phyloP scores from a whole-genome alignment of 164 flowering plant genomes.

The Brasenia schreberi region DNA sequence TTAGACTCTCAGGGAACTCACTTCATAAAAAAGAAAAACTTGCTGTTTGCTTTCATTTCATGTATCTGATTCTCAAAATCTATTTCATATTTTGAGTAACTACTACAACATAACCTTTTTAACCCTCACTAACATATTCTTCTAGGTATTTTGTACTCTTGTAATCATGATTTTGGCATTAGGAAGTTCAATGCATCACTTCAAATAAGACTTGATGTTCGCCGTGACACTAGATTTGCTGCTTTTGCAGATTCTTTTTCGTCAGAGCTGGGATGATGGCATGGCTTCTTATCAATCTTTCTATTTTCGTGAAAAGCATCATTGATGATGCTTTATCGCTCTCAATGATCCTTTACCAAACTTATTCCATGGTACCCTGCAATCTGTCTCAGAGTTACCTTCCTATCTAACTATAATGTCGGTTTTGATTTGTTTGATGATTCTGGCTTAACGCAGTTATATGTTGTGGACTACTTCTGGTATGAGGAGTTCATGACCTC shows the following conservation, averaged over 20 bases:
- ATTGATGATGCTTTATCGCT: conserved; percentile 36
- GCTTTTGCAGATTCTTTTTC: conserved; percentile 74
- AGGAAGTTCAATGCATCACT: not conserved
- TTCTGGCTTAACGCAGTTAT: conserved; percentile 35
- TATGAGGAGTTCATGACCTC: conserved; percentile 98
- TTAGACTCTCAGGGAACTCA: no score
- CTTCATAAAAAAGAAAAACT: no score
- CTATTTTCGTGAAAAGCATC: conserved; percentile 65
- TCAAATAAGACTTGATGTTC: not conserved
- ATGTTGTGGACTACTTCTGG: conserved; percentile 77
- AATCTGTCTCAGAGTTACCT: not conserved
- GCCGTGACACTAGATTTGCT: not conserved
- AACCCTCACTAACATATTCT: not conserved
- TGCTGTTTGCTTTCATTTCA: no score
- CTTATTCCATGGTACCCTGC: conserved; percentile 50
- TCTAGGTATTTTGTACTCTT: not conserved
- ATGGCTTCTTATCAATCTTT: conserved; percentile 94
- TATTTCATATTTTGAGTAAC: no score
- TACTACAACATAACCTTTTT: no score
- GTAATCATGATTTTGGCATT: not conserved
- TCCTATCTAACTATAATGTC: not conserved
- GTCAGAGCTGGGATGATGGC: conserved; percentile 99
- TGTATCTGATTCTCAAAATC: no score
- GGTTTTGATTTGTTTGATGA: not conserved
- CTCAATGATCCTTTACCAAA: conserved; percentile 87